Conservation (phyloP, 78 protist genomes). For the Cyanophora paradoxa region DNA sequence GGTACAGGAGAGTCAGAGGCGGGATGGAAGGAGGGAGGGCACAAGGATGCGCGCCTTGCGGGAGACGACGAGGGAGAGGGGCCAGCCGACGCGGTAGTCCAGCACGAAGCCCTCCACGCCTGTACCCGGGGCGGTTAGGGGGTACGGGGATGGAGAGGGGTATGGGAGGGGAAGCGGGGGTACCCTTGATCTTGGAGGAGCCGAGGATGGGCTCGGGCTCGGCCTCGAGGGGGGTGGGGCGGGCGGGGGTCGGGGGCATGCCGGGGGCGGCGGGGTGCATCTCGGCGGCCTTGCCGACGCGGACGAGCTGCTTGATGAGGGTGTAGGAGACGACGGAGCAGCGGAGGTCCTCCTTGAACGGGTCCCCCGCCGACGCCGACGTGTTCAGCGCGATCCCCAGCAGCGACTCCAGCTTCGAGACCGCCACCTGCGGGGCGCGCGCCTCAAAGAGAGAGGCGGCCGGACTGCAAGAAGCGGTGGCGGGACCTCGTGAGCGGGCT, state of each 20-base stretch:
- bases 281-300: conserved; percentile 13
- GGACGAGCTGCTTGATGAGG: conserved; percentile 37
- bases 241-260: neutral
- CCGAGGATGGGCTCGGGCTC: neutral
- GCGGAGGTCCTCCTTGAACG: conserved; percentile 47
- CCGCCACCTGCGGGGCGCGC: neutral
- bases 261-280: neutral
- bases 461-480: neutral
- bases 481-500: conserved; percentile 37
- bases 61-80: conserved; percentile 63
- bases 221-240: conserved; percentile 9
- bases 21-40: no score
- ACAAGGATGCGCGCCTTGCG: conserved; percentile 25
- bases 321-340: conserved; percentile 48
- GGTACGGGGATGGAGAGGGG: neutral
- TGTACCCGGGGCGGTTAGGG: neutral
- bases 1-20: no score
- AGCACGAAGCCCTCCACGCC: conserved; percentile 61
- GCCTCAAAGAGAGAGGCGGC: neutral
- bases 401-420: neutral
- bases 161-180: neutral
- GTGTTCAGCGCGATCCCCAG: no score
- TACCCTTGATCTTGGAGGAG: neutral
- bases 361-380: conserved; percentile 35
- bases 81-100: conserved; percentile 64